Base-by-base conservation (phyloP, 106 monocot species). In the Dendrobium huoshanense region DNA sequence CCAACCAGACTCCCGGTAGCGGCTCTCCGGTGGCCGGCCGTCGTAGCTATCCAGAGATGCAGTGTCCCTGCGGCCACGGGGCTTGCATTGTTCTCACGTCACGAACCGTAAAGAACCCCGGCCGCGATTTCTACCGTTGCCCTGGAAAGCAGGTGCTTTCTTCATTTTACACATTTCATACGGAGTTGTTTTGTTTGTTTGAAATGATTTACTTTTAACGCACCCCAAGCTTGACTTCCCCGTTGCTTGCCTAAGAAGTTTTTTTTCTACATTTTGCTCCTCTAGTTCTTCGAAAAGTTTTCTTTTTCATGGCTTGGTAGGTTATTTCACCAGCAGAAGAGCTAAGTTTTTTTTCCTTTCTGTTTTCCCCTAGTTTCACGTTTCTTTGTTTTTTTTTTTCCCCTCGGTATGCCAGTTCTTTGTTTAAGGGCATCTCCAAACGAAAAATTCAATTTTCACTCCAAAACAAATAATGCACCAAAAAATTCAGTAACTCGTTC, bases 11-110 rank as follows among this genome's bases (percentile, higher is more conserved):
- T 37, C 72, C 75, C 13, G 37, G 31, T 25, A 74, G 47, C 47
- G 56, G 43, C 17, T 20, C 47, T 25, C 65, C 72, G 72, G 59
- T 3, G 40, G 59, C 48, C 43, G 67, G 56, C 59, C 72, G 78
- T 54, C 47, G 41, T 2, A 78, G 7, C 19, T 78, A 73, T 48
- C 85, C 82, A 41, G 79, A 79, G 67, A 18, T 40, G 22, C 76
- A 29, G 80, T 87, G 86, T 77, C 79, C 79, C 16, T 87, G 86
- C 37, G 83, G 86, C 33, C 1, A 42, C 7, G 86, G 86, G 13
- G 43, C 51, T 18, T 83, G 83, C 80, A 29, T 70, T n/a, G 82
- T 87, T 17, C 29, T 80, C 2, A 65, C 48, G 10, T 80, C 86
- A 18, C 27, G 55, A 40, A 87, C 83, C 15, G 55, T 7, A 20